These are phyloP conservation scores for Trichoderma sp. DNA, from an alignment of 2,329 filamentous ascomycete genomes.

Conservation along the genomic window DNA sequence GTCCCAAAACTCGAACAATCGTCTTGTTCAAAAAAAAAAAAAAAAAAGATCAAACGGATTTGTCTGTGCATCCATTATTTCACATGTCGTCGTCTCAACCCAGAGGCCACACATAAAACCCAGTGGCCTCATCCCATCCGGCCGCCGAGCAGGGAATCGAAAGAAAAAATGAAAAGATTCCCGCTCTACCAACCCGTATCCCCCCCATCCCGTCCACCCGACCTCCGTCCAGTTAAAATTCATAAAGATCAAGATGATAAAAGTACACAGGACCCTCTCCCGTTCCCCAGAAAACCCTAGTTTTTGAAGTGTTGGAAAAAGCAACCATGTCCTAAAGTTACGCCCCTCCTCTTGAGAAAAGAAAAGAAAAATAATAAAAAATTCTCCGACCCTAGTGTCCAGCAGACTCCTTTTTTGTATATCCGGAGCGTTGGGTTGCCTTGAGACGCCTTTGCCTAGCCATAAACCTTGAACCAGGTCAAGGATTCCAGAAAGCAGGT, in stretches of 20 bases:
- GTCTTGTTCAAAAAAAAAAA: slow-evolving; percentile 3
- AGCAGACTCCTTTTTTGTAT: slow-evolving; percentile 15
- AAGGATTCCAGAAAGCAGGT: neutral
- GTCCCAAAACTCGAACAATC: neutral
- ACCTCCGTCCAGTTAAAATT: slow-evolving; percentile 16
- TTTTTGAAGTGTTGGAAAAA: slow-evolving; percentile 6
- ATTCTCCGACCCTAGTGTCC: neutral
- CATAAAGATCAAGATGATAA: slow-evolving; percentile 15
- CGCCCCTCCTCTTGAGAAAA: slow-evolving; percentile 11
- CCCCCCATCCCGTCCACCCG: neutral
- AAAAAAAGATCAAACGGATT: neutral
- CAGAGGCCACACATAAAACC: neutral
- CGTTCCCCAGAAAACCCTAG: neutral
- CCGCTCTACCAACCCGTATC: neutral
- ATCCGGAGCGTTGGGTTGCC: neutral
- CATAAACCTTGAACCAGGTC: neutral
- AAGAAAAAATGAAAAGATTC: neutral
- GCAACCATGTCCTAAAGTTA: slow-evolving; percentile 5
- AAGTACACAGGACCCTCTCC: slow-evolving; percentile 18
- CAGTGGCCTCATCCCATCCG: neutral
- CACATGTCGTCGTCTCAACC: slow-evolving; percentile 19
- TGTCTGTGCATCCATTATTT: slow-evolving; percentile 18
- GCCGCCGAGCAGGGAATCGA: neutral
- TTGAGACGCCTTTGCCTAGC: neutral
- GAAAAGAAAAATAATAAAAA: neutral